phyloP scores from a whole-genome alignment of 768 basidiomycete genomes.

The Termitomyces sp. region DNA sequence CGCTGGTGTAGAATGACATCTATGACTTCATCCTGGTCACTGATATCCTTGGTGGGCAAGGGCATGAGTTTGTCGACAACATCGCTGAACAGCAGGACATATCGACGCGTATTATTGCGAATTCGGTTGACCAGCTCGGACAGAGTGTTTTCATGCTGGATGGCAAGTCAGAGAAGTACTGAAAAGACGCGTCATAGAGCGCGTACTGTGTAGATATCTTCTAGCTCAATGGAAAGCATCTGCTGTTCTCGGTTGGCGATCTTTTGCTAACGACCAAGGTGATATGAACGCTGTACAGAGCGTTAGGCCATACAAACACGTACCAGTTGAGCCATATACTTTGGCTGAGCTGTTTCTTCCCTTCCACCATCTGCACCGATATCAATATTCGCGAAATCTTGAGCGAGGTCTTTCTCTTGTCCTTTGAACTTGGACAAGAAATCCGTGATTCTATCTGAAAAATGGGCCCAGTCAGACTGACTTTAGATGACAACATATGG shows the following conservation, averaged over 20 bases:
- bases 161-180: slow-evolving; percentile 16
- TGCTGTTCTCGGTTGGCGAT: slow-evolving; percentile 93
- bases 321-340: slow-evolving; percentile 87
- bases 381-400: slow-evolving; percentile 67
- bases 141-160: slow-evolving; percentile 65
- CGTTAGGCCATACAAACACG: slow-evolving; percentile 29
- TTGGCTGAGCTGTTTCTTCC: slow-evolving; percentile 42
- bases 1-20: slow-evolving; percentile 96
- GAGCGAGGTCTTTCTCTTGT: slow-evolving; percentile 62
- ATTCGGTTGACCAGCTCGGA: slow-evolving; percentile 80
- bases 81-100: slow-evolving; percentile 84
- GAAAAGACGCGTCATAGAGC: slow-evolving; percentile 5
- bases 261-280: slow-evolving; percentile 57
- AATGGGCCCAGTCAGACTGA: slow-evolving; percentile 6
- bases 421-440: slow-evolving; percentile 71
- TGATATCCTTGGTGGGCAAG: slow-evolving; percentile 83
- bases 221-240: slow-evolving; percentile 84
- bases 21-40: slow-evolving; percentile 89
- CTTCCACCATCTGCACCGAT: slow-evolving; percentile 47
- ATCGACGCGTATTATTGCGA: slow-evolving; percentile 83
- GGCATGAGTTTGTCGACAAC: slow-evolving; percentile 92
- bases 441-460: slow-evolving; percentile 60
- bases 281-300: slow-evolving; percentile 19
- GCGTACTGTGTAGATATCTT: slow-evolving; percentile 76
- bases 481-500: not conserved